These are phyloP conservation scores for Ambrosia artemisiifolia DNA, from an alignment of 129 eudicot genomes.

Conservation along the genomic window DNA sequence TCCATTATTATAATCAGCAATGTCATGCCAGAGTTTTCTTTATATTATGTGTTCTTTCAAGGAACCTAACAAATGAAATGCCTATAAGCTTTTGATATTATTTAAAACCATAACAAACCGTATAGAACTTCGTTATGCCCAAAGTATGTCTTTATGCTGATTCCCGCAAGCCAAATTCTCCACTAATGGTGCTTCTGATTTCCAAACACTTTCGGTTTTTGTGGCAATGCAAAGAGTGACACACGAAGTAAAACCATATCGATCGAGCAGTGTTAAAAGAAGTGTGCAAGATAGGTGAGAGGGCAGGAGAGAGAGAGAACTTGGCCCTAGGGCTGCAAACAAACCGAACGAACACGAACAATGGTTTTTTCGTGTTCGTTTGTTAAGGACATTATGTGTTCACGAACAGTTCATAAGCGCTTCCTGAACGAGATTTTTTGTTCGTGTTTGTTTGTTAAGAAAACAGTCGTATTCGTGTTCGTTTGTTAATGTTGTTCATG, in stretches of 20 bases:
- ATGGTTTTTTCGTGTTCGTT: too few relatives aligned
- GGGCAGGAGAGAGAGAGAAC: too few relatives aligned
- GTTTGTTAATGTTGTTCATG: too few relatives aligned
- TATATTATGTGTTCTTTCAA: neutral
- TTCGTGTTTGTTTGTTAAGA: too few relatives aligned
- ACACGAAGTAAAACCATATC: neutral
- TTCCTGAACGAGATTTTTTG: too few relatives aligned
- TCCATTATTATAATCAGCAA: neutral
- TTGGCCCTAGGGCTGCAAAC: too few relatives aligned
- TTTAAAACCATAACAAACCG: neutral
- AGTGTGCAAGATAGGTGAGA: too few relatives aligned
- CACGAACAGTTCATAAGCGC: too few relatives aligned
- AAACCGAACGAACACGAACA: too few relatives aligned
- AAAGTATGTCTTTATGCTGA: neutral
- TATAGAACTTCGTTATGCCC: neutral
- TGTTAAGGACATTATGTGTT: too few relatives aligned
- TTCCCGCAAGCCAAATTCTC: neutral
- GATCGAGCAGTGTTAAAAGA: too few relatives aligned
- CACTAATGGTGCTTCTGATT: neutral
- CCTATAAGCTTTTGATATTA: conserved; percentile 3
- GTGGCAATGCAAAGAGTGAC: neutral
- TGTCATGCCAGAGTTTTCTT: neutral
- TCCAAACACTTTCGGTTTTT: neutral
- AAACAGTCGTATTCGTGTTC: too few relatives aligned
- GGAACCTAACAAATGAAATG: conserved; percentile 12